Evolutionary conservation across 2,329 filamentous ascomycete genomes (phyloP), one percentile per base, ranked within the genome.

Genomic region (Aspergillus vadensis): DNA sequence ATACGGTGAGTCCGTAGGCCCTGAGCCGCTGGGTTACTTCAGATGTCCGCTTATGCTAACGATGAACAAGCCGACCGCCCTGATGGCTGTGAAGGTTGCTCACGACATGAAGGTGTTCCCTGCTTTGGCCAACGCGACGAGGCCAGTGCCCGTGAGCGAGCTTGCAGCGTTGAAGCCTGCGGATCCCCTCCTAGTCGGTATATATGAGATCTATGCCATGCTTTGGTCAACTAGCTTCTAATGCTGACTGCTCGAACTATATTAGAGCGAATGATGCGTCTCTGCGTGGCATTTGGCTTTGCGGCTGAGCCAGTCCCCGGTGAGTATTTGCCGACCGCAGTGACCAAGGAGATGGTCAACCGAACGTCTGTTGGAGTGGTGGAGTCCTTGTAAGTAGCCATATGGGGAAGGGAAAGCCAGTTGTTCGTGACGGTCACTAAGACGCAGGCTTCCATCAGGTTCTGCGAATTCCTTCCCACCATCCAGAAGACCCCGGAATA

Each of bases 251-350:
- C 56, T 1, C 6, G 3, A 27, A 32, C 15, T 27, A 38, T 48
- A 36, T 15, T 30, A 70, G 67, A 68, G 36, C 66, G 67, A 1
- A 68, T 69, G 4, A 63, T 70, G 66, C 64, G 68, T 23, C 51
- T 69, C 21, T 49, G 69, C 7, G 60, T 65, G 8, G 44, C 59
- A 48, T 61, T 62, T 50, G 67, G 53, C 3, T 65, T 69, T 23
- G 64, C 53, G 1, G 43, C 58, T 23, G 66, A 69, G 48, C 51
- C 58, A 1, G 47, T 48, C 9, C 65, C 60, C 1, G 43, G 58
- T 9, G 12, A 64, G 41, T 69, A 69, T 25, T 32, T 62, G 0
- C 60, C 67, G 6, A 69, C 66, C 4, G 57, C 58, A 1, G 36
- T 65, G 30, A 61, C 60, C 9, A 63, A 60, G 19, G 56, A 69